Evolutionary conservation across 2,329 filamentous ascomycete genomes (phyloP).

Genomic region (Aspergillus candidus): DNA sequence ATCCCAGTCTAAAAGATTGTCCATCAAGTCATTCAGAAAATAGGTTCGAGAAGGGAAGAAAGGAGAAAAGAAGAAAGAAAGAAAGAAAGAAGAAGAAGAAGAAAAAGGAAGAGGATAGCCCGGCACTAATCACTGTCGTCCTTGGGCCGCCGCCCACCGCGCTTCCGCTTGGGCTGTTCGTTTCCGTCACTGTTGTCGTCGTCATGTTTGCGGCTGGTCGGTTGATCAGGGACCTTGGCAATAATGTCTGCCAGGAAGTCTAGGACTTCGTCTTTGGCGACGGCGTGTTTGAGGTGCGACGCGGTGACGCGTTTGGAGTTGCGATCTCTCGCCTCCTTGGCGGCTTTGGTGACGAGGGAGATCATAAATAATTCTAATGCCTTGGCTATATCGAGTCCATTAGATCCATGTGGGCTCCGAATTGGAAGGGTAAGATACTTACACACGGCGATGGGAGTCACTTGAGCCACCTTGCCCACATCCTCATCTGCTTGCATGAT

Average conservation of each 20-base stretch:
- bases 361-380: conserved; percentile 98
- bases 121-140: conserved; percentile 32
- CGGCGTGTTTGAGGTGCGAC: conserved; percentile 83
- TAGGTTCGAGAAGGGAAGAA: conserved; percentile 6
- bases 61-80: neutral
- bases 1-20: conserved; percentile 22
- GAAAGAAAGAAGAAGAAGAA: conserved; percentile 3
- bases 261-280: conserved; percentile 83
- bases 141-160: conserved; percentile 35
- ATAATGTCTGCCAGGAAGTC: conserved; percentile 93
- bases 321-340: conserved; percentile 72
- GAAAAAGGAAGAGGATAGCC: neutral
- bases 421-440: conserved; percentile 28
- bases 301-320: conserved; percentile 86
- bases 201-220: conserved; percentile 40
- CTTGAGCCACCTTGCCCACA: conserved; percentile 95
- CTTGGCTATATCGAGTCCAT: conserved; percentile 55
- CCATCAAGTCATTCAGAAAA: conserved; percentile 21
- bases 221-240: conserved; percentile 67
- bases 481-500: conserved; percentile 99
- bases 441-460: conserved; percentile 89
- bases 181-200: conserved; percentile 43
- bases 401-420: neutral
- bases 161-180: conserved; percentile 44
- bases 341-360: conserved; percentile 79